Conservation (phyloP, 768 basidiomycete species). For the Gautieria morchelliformis region DNA sequence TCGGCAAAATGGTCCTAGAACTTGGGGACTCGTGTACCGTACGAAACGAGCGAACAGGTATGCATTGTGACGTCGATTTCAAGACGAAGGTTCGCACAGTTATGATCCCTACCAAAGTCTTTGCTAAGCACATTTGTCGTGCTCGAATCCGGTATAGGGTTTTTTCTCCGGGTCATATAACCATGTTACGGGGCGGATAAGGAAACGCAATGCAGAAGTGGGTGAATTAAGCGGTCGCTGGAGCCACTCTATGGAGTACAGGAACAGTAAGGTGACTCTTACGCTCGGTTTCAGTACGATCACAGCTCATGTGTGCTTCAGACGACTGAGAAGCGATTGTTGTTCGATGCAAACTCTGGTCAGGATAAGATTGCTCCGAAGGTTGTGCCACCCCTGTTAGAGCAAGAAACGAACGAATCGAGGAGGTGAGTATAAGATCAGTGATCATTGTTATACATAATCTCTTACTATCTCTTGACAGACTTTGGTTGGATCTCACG, state of each 20-base stretch:
- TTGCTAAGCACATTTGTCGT: not conserved
- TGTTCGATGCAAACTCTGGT: conserved; percentile 80
- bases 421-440: conserved; percentile 43
- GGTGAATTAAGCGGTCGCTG: conserved; percentile 89
- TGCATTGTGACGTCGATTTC: conserved; percentile 84
- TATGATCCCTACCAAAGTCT: not conserved
- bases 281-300: not conserved
- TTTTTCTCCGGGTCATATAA: conserved; percentile 98
- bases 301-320: conserved; percentile 20
- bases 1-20: conserved; percentile 93
- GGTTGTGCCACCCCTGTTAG: conserved; percentile 72
- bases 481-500: conserved; percentile 80
- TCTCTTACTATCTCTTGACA: conserved; percentile 15
- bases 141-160: conserved; percentile 39
- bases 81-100: conserved; percentile 74
- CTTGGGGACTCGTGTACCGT: conserved; percentile 84
- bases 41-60: conserved; percentile 67
- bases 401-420: conserved; percentile 89
- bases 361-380: conserved; percentile 65
- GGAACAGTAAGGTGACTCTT: conserved; percentile 47
- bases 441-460: not conserved
- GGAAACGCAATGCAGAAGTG: conserved; percentile 49
- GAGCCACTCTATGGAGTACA: conserved; percentile 86
- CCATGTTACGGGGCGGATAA: conserved; percentile 72
- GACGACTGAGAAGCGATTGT: conserved; percentile 58